Conservation (phyloP, 2,329 filamentous ascomycete genomes). For the Dothistroma septosporum region DNA sequence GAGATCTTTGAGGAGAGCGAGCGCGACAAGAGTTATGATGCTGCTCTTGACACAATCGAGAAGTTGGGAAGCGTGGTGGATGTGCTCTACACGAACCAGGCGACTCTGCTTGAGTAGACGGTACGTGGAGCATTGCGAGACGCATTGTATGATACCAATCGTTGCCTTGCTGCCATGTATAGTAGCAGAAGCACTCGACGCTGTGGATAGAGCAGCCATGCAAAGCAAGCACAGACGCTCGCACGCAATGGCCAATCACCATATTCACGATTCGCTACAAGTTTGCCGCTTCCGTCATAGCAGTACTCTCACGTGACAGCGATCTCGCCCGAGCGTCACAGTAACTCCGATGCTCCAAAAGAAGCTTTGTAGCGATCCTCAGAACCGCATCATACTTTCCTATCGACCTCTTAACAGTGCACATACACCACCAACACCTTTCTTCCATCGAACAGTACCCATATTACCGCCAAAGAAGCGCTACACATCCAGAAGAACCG, state of each 20-base stretch:
- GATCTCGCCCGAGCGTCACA: not conserved
- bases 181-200: not conserved
- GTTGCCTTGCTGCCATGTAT: conserved; percentile 6
- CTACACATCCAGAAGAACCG: conserved; percentile 2
- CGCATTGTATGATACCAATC: not conserved
- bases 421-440: not conserved
- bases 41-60: conserved; percentile 89
- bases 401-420: not conserved
- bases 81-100: conserved; percentile 95
- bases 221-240: conserved; percentile 5
- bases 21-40: conserved; percentile 88
- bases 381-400: not conserved
- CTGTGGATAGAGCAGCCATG: not conserved
- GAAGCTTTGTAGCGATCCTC: not conserved
- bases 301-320: not conserved
- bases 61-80: conserved; percentile 97
- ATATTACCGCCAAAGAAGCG: not conserved
- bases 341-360: not conserved
- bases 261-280: not conserved
- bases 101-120: conserved; percentile 82
- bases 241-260: not conserved
- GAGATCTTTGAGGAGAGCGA: conserved; percentile 96
- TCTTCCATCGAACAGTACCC: not conserved
- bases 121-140: not conserved
- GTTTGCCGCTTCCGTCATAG: not conserved